A percentile compares a stretch with the other conserved stretches of the same genome.
These are phyloP conservation scores for Orbilia quercus DNA, from an alignment of 2,329 filamentous ascomycete genomes.

Conservation along the genomic window DNA sequence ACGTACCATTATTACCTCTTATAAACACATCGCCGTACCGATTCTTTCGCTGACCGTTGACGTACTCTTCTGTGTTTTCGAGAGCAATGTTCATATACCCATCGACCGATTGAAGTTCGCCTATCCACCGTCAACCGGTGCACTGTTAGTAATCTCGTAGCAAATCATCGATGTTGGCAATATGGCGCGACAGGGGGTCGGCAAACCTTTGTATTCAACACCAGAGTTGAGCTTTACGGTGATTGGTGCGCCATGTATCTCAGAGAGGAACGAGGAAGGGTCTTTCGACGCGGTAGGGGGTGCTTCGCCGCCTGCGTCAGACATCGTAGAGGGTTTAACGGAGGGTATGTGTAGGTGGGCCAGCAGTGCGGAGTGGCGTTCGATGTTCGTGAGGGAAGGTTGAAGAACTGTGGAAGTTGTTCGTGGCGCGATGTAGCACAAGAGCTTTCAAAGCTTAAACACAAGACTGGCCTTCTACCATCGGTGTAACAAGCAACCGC, in stretches of 20 bases:
- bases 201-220: conserved; percentile 90
- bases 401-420: conserved; percentile 3
- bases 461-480: not conserved
- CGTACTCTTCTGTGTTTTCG: conserved; percentile 92
- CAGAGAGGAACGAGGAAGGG: conserved; percentile 89
- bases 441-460: conserved; percentile 3
- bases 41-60: conserved; percentile 72
- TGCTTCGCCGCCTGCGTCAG: conserved; percentile 31
- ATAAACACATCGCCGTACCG: conserved; percentile 77
- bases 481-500: conserved; percentile 19
- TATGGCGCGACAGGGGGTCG: not conserved
- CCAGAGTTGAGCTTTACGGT: conserved; percentile 99
- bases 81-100: conserved; percentile 99
- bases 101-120: conserved; percentile 94
- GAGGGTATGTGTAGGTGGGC: not conserved
- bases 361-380: not conserved
- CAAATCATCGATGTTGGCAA: not conserved
- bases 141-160: not conserved
- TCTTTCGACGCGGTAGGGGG: conserved; percentile 70
- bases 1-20: conserved; percentile 74
- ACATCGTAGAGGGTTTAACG: conserved; percentile 22
- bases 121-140: conserved; percentile 65
- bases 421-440: conserved; percentile 18
- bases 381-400: not conserved
- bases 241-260: conserved; percentile 93